Percentiles rank a stretch among this genome's conserved stretches.
phyloP scores from a whole-genome alignment of 2,329 filamentous ascomycete species.

The Trichoderma sp. region DNA sequence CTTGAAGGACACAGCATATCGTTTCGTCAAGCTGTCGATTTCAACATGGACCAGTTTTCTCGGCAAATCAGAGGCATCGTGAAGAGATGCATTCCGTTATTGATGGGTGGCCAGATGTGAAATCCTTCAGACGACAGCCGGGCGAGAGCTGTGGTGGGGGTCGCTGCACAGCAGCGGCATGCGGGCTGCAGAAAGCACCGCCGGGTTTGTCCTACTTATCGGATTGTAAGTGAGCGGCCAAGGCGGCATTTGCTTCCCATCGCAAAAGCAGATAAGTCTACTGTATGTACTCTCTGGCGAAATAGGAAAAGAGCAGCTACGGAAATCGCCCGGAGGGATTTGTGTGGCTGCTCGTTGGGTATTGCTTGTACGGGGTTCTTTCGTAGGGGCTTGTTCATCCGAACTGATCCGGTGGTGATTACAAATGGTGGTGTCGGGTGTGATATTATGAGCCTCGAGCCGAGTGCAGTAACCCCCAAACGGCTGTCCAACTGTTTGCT shows the following conservation, averaged over 20 bases:
- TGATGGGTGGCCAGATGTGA: background rate
- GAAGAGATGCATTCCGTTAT: background rate
- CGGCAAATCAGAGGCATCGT: too few relatives aligned
- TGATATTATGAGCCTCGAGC: background rate
- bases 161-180: background rate
- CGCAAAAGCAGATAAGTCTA: background rate
- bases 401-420: conserved; percentile 9
- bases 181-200: too few relatives aligned
- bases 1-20: too few relatives aligned
- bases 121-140: background rate
- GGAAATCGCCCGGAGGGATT: background rate
- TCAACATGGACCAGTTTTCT: too few relatives aligned
- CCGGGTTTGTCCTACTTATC: too few relatives aligned
- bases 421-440: background rate
- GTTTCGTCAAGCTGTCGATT: too few relatives aligned
- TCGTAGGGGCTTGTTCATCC: background rate
- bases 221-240: background rate
- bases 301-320: background rate
- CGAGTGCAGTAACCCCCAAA: background rate
- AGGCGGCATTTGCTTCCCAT: background rate
- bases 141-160: conserved; percentile 11
- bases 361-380: background rate
- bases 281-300: background rate
- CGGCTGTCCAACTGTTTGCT: too few relatives aligned
- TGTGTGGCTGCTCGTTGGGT: background rate